Conservation (phyloP, 345 rosid genomes). For the Citrus sp. region DNA sequence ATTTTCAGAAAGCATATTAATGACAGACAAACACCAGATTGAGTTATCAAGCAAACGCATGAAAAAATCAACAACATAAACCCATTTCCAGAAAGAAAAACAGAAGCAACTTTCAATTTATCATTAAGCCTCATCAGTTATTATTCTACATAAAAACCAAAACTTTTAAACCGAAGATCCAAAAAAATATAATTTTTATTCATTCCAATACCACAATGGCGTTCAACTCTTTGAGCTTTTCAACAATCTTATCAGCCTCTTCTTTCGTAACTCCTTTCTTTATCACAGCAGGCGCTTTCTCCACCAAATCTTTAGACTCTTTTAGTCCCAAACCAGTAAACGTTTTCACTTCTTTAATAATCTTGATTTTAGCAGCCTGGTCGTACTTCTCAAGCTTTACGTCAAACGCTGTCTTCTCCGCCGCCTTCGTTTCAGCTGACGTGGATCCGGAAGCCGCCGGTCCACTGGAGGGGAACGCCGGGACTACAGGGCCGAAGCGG, state of each 20-base stretch:
- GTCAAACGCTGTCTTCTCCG: constrained; percentile 75
- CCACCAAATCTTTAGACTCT: constrained; percentile 84
- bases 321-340: constrained; percentile 84
- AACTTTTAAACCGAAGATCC: not conserved
- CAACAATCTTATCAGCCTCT: constrained; percentile 56
- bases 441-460: constrained; percentile 26
- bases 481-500: constrained; percentile 55
- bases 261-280: constrained; percentile 71
- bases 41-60: not conserved
- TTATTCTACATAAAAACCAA: constrained; percentile 3
- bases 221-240: constrained; percentile 71
- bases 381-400: constrained; percentile 88
- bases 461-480: constrained; percentile 27
- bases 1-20: not conserved
- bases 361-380: constrained; percentile 61
- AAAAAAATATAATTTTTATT: constrained; percentile 11
- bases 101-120: not conserved
- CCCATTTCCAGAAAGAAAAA: not conserved
- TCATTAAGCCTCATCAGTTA: not conserved
- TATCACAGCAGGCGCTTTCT: constrained; percentile 72
- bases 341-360: constrained; percentile 74
- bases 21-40: not conserved
- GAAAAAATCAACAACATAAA: not conserved
- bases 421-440: constrained; percentile 37
- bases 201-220: constrained; percentile 74